Base-by-base conservation (phyloP, 495 filamentous ascomycete species). In the Penicillium alfredii region DNA sequence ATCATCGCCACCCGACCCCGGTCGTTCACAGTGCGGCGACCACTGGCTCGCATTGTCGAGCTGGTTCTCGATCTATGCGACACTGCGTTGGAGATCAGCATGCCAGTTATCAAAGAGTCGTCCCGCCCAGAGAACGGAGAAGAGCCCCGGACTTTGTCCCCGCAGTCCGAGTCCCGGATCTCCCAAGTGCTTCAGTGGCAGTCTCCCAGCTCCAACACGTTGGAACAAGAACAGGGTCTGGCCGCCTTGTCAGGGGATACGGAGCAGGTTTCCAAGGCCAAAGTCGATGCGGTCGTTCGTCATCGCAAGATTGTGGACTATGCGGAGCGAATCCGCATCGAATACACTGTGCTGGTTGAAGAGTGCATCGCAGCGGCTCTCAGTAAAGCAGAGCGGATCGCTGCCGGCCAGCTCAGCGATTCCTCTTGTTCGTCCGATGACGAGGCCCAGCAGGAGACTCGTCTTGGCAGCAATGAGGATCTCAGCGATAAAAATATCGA, bases 281-380 rank as follows among this genome's bases (percentile, higher is more conserved):
- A 97, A 58, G 86, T 96, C 4, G 93, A 97, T 49, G 83, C 93
- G 14, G 82, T 95, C 8, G 72, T 89, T 42, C 87, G 92, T 21
- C 85, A 97, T 61, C 80, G 90, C 26, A 78, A 84, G 46, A 94
- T 96, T 37, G 80, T 97, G 27, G 93, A 98, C 59, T 98, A 97
- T 56, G 81, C 87, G 4, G 92, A 98, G 61, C 78, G 92, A 6
- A 96, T 98, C 53, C 86, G 93, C 2, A 73, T 93, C 21, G 92
- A 98, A 55, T 94, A 92, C 53, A 82, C 84, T 11, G 73, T 90
- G 15, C 68, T 94, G 30, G 92, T 98, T 17, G 83, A 94, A 46
- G 88, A 96, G 40, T 98, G 92, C 56, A 92, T 98, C 29, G 80
- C 89, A 33, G 88, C 86, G 40, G 92, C 93, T 6, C 74, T 96